Evolutionary conservation across 805 yeast species (phyloP).

Genomic region (Myxozyma lipomycoides): DNA sequence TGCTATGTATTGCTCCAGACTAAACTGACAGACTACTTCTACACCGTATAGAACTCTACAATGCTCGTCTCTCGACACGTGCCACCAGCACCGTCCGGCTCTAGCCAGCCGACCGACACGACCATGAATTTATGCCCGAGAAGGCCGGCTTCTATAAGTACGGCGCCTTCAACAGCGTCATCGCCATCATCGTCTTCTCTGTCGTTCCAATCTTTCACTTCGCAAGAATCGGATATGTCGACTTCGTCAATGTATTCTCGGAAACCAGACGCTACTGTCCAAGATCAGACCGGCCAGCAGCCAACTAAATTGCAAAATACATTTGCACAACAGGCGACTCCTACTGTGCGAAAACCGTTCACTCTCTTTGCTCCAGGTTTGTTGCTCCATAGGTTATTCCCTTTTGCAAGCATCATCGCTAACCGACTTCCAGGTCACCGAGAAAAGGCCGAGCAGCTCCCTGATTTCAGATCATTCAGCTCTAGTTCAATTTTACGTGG

Average conservation of each 20-base stretch:
- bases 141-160: neutral
- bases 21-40: too few species aligned
- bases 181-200: neutral
- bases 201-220: neutral
- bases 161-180: neutral
- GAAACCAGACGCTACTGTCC: neutral
- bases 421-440: constrained; percentile 1
- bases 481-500: constrained; percentile 1
- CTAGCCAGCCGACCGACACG: neutral
- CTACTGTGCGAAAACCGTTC: constrained; percentile 3
- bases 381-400: neutral
- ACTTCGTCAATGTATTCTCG: neutral
- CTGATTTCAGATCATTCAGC: constrained; percentile 1
- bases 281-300: neutral
- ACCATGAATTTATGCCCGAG: too few species aligned
- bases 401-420: neutral
- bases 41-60: neutral
- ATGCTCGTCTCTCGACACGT: neutral
- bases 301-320: neutral
- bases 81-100: neutral
- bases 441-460: constrained; percentile 3
- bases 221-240: neutral
- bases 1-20: too few species aligned
- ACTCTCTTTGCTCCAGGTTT: constrained; percentile 19
- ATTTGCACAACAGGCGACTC: too few species aligned